A percentile compares a stretch with the other conserved stretches of the same genome.
phyloP scores from a whole-genome alignment of 345 rosid species.

The Hibiscus tridactylites region DNA sequence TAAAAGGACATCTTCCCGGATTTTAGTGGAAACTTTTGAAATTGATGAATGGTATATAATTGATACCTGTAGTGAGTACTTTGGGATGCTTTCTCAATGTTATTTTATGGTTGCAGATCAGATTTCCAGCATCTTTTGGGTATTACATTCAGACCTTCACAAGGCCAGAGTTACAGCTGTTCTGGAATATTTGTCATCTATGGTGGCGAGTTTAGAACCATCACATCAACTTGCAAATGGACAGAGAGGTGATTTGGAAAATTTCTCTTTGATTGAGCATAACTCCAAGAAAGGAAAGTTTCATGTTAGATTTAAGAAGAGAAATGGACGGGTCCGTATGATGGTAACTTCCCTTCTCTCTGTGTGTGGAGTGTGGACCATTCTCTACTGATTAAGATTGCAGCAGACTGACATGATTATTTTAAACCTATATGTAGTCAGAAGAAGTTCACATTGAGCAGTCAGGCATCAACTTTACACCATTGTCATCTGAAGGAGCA shows the following conservation, averaged over 20 bases:
- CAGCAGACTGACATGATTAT: constrained; percentile 8
- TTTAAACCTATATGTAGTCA: constrained; percentile 32
- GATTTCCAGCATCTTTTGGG: constrained; percentile 62
- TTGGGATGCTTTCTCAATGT: constrained; percentile 8
- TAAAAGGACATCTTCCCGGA: not conserved
- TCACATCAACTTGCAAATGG: constrained; percentile 30
- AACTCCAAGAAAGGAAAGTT: constrained; percentile 53
- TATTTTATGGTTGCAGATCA: constrained; percentile 40
- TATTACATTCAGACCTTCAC: constrained; percentile 70
- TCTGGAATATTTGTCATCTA: constrained; percentile 71
- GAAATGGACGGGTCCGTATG: constrained; percentile 77
- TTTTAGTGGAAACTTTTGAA: not conserved
- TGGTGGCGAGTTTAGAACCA: constrained; percentile 61
- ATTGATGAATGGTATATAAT: not conserved
- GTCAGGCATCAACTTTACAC: constrained; percentile 49
- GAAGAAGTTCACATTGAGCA: constrained; percentile 57
- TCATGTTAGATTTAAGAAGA: constrained; percentile 63
- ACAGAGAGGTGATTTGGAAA: constrained; percentile 37
- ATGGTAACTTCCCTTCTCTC: constrained; percentile 39
- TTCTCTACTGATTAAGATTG: not conserved
- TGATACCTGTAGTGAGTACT: not conserved
- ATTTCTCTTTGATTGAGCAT: constrained; percentile 35
- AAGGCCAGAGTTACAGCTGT: constrained; percentile 46
- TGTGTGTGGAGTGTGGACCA: not conserved
- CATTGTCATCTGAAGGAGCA: constrained; percentile 43